Base-by-base conservation (phyloP, 2,329 filamentous ascomycete species). In the Fusarium sp. region DNA sequence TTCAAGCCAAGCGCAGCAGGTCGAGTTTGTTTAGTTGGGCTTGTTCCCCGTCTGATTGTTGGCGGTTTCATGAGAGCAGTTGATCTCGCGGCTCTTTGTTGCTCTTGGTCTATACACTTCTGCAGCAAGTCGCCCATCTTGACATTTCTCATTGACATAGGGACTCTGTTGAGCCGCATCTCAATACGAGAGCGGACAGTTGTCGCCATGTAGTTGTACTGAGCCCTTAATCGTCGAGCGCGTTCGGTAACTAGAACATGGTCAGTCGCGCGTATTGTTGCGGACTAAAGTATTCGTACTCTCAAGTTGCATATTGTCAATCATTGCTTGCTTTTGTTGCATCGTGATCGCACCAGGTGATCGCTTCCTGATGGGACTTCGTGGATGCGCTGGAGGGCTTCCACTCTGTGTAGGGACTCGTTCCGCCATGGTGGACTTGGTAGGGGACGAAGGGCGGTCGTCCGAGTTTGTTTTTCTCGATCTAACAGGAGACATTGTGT, bases 111-210 rank as follows among this genome's bases (percentile, higher is more conserved):
- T n/a, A 79, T 60, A 68, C 81, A 81, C 68, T 82, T 87, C 47
- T 79, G 75, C 14, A 94, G 77, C 10, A 98, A 83, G 43, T 97
- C 94, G 56, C 89, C 89, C 85, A 99, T 95, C 57, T 88, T 96
- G 64, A 88, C 85, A 74, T 91, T 92, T 61, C 95, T 89, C 66
- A 97, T 81, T 17, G 89, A 86, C 71, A 88, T 86, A 9, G 96
- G 96, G 51, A 98, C 96, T 53, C 96, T 90, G 76, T 97, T 97
- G 77, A 98, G 87, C 79, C 96, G 92, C 81, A 97, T 91, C 78
- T 97, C 94, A 51, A 99, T 90, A 63, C 95, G 90, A 62, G 93
- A 90, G 63, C 91, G 88, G 38, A 98, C 85, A 65, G 92, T 92
- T 77, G 95, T 91, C 21, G 94, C 92, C 78, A 97, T 94, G 11